Percentiles rank a stretch among this genome's conserved stretches.
Conservation (phyloP, 768 basidiomycete genomes). For the Kwoniella heveanensis region DNA sequence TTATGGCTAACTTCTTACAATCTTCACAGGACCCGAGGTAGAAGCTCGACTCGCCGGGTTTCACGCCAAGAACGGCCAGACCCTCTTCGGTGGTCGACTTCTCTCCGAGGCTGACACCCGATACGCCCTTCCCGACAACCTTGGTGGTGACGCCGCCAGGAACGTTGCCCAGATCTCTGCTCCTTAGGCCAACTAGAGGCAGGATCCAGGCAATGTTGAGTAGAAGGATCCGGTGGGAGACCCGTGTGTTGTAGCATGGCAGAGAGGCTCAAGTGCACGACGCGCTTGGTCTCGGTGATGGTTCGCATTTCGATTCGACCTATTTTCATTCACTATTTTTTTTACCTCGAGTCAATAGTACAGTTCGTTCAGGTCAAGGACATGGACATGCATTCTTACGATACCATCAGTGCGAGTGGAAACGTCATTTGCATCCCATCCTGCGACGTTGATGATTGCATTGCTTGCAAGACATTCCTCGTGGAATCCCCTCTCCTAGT, state of each 20-base stretch:
- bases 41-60: conserved; percentile 81
- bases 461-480: too few relatives aligned
- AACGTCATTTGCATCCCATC: too few relatives aligned
- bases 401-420: too few relatives aligned
- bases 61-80: conserved; percentile 73
- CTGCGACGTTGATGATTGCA: too few relatives aligned
- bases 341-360: background rate
- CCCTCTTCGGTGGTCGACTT: conserved; percentile 83
- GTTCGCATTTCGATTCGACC: background rate
- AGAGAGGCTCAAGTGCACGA: too few relatives aligned
- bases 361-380: background rate
- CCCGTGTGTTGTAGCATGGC: background rate
- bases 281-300: background rate
- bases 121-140: conserved; percentile 53
- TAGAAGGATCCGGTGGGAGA: background rate
- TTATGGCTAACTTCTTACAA: too few relatives aligned
- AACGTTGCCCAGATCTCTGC: conserved; percentile 29
- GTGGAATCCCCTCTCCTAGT: too few relatives aligned
- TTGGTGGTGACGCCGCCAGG: conserved; percentile 44
- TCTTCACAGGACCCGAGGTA: conserved; percentile 76
- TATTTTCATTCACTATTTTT: background rate
- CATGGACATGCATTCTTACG: conserved; percentile 1
- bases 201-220: background rate
- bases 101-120: conserved; percentile 39
- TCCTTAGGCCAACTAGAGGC: background rate